Base-by-base conservation (phyloP, 2,329 filamentous ascomycete genomes). In the Beauveria sp. region DNA sequence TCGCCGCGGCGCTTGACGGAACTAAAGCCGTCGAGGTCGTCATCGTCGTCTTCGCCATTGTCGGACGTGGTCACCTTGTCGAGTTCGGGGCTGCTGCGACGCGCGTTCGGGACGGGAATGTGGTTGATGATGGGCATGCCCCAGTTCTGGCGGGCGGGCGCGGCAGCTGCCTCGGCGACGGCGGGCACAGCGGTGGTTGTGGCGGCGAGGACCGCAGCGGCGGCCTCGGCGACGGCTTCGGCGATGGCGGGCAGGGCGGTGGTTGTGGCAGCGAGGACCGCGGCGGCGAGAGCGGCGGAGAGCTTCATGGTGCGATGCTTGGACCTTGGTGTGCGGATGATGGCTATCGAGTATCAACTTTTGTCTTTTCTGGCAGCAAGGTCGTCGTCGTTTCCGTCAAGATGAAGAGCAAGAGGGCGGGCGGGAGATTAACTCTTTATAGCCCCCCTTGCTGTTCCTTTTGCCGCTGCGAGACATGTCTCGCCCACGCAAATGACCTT, bases 51-150 rank as follows among this genome's bases (percentile, higher is more conserved):
- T n/a, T 22, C 28, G 31, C 12, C 31, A 7, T 22, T 31, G 31
- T 49, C 45, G 1, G 26, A 22, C 9, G 49, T 28, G 10, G 56
- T n/a, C 5, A 52, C n/a, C 38, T 60, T 51, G 10, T 60, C 56
- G 22, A 60, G 1, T 24, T 14, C n/a, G 18, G 48, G 34, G 34
- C 6, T 40, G 34, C n/a, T 31, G 18, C 57, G 57, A 12, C 57
- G 49, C 14, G 49, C 24, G 38, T 5, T 31, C 14, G 42, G 51
- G 1, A 34, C 50, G 5, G 59, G 28, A 16, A 3, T 38, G 28
- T 56, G 60, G 45, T 62, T 9, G 40, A 62, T 8, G 40, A 53
- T 46, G 48, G 48, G 50, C n/a, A 28, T 55, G 24, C 46, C 46
- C 45, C 46, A 58, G 43, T 20, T 5, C 10, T 46, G 14, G n/a